phyloP scores from a whole-genome alignment of 148 eudicot species.

The Beta vulgaris region DNA sequence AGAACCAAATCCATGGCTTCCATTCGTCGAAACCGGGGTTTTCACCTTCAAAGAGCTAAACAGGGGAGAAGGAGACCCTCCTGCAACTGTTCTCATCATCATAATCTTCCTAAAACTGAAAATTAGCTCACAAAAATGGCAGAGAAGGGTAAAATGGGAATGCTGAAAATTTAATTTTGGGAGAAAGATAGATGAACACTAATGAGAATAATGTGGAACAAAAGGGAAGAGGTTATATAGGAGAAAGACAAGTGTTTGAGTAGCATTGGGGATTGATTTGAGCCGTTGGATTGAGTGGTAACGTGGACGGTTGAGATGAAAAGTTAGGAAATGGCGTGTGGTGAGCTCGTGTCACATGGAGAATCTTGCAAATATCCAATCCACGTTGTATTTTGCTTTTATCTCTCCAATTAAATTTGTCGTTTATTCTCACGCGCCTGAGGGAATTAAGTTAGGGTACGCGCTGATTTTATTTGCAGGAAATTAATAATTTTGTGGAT shows the following conservation, averaged over 20 bases:
- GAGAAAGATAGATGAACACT: not conserved
- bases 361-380: slow-evolving; percentile 35
- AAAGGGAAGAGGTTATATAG: slow-evolving; percentile 24
- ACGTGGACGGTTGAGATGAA: slow-evolving; percentile 46
- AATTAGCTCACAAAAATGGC: not conserved
- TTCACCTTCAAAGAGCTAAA: not conserved
- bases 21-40: not conserved
- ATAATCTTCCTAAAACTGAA: not conserved
- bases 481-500: not conserved
- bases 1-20: not conserved
- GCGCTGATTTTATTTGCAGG: not conserved
- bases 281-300: slow-evolving; percentile 33
- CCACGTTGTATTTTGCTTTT: slow-evolving; percentile 19
- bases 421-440: slow-evolving; percentile 12
- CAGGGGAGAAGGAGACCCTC: slow-evolving; percentile 15
- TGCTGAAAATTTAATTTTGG: not conserved
- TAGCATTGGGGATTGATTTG: slow-evolving; percentile 13
- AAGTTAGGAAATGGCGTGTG: slow-evolving; percentile 61
- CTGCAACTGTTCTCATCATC: slow-evolving; percentile 25
- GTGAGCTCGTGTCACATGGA: slow-evolving; percentile 59
- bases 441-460: not conserved
- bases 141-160: slow-evolving; percentile 9
- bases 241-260: slow-evolving; percentile 22
- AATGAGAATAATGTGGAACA: not conserved
- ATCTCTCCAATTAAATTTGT: slow-evolving; percentile 11